Conservation (phyloP, 140 eudicot genomes). For the Oenanthe javanica region DNA sequence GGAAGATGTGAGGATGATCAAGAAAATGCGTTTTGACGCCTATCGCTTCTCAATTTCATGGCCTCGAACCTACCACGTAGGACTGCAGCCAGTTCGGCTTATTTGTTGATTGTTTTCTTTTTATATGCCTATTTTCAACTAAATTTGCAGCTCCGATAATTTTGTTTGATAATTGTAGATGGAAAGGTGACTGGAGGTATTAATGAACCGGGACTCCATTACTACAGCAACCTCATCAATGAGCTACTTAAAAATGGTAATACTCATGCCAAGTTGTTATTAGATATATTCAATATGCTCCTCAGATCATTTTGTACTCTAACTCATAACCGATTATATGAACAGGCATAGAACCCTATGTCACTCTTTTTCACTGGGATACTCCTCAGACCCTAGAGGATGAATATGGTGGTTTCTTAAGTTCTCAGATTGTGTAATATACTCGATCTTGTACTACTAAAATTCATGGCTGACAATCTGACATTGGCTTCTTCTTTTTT, state of each 20-base stretch:
- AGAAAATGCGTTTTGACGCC: slow-evolving; percentile 10
- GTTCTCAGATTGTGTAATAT: slow-evolving; percentile 14
- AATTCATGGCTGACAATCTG: neutral
- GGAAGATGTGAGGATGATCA: slow-evolving; percentile 11
- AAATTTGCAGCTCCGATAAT: neutral
- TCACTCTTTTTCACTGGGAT: slow-evolving; percentile 21
- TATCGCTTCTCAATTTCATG: slow-evolving; percentile 15
- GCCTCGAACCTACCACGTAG: slow-evolving; percentile 10
- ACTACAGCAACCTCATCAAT: slow-evolving; percentile 14
- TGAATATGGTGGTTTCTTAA: slow-evolving; percentile 20
- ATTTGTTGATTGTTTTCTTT: neutral
- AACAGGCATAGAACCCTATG: slow-evolving; percentile 14
- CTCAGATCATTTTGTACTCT: neutral
- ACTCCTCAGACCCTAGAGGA: slow-evolving; percentile 14
- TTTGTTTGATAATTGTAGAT: neutral
- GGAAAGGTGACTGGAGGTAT: slow-evolving; percentile 9
- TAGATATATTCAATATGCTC: neutral
- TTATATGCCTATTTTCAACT: neutral
- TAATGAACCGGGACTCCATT: slow-evolving; percentile 7
- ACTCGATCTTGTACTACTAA: neutral
- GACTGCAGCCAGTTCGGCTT: neutral
- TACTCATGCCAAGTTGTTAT: neutral
- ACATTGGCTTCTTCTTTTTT: neutral
- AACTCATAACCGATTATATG: neutral
- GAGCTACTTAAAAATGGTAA: slow-evolving; percentile 7